These are phyloP conservation scores for Spinacia oleracea DNA, from an alignment of 179 eudicot genomes.

Conservation along the genomic window DNA sequence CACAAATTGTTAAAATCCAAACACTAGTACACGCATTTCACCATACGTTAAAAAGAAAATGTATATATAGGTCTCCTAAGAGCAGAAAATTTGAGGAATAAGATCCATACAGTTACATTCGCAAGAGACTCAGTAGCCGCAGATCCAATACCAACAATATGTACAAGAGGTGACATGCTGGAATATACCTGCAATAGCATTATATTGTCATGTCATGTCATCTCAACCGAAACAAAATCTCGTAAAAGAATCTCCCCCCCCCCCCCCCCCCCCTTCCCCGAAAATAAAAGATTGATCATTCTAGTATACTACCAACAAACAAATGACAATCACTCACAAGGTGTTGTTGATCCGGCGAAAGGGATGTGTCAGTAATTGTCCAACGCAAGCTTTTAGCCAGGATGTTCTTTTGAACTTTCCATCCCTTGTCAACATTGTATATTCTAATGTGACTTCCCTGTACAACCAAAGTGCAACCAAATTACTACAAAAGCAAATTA, in stretches of 20 bases:
- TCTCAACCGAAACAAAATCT: background rate
- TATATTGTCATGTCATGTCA: constrained; percentile 10
- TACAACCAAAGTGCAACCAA: constrained; percentile 9
- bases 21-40: background rate
- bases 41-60: background rate
- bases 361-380: constrained; percentile 86
- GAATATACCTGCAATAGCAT: constrained; percentile 63
- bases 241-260: background rate
- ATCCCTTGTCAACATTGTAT: constrained; percentile 63
- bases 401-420: constrained; percentile 77
- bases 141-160: constrained; percentile 70
- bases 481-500: background rate
- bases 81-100: constrained; percentile 6
- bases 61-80: background rate
- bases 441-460: constrained; percentile 81
- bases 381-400: constrained; percentile 72
- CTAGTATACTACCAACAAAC: background rate
- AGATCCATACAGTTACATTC: constrained; percentile 63
- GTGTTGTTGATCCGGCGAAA: constrained; percentile 72
- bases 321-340: constrained; percentile 57
- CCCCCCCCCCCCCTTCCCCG: background rate
- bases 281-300: background rate
- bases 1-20: background rate
- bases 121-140: constrained; percentile 63
- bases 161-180: constrained; percentile 79